Evolutionary conservation across 495 filamentous ascomycete species (phyloP).

Genomic region (Penicillium mononematosum): DNA sequence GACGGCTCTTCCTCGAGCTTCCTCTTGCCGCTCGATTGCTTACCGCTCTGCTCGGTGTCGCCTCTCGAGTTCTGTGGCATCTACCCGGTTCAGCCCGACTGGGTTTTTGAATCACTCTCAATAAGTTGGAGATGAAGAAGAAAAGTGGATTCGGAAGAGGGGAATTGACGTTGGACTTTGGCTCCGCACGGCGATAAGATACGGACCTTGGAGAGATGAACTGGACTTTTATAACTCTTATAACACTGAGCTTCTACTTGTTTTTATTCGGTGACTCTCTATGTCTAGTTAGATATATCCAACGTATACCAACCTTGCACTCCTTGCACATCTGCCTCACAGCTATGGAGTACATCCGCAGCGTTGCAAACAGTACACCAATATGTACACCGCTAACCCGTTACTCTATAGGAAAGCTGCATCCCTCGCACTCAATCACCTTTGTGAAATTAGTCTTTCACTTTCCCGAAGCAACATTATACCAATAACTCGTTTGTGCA

Average conservation of each 20-base stretch:
- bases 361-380: too few species aligned
- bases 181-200: conserved; percentile 36
- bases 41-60: conserved; percentile 49
- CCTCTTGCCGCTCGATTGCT: conserved; percentile 49
- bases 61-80: conserved; percentile 47
- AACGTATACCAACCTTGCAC: not conserved
- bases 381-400: too few species aligned
- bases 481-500: too few species aligned
- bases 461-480: too few species aligned
- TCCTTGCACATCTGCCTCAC: not conserved
- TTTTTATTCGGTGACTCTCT: not conserved
- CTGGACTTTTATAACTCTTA: not conserved
- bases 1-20: conserved; percentile 44
- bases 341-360: too few species aligned
- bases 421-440: too few species aligned
- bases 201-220: conserved; percentile 4
- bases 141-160: conserved; percentile 20
- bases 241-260: not conserved
- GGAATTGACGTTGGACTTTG: conserved; percentile 27
- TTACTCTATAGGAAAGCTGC: too few species aligned
- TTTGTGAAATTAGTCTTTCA: too few species aligned
- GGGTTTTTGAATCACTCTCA: conserved; percentile 11
- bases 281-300: not conserved
- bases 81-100: conserved; percentile 44
- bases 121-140: conserved; percentile 9